Evolutionary conservation across 2,329 filamentous ascomycete genomes (phyloP).

Genomic region (Parascedosporium putredinis): DNA sequence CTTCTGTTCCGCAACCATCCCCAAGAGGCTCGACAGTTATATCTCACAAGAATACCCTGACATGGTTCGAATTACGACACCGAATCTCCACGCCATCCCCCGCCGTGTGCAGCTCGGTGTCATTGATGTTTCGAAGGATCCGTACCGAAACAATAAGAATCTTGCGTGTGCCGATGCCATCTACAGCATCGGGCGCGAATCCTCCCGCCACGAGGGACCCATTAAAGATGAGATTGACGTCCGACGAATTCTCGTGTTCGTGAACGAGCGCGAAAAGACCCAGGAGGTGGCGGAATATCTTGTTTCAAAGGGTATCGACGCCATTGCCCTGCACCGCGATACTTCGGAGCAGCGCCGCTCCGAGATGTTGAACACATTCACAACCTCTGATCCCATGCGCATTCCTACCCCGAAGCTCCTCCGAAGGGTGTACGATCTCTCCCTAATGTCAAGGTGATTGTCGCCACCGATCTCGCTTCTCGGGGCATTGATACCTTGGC

Average conservation of each 20-base stretch:
- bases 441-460: slow-evolving; percentile 76
- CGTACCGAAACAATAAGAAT: slow-evolving; percentile 85
- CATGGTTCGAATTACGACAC: slow-evolving; percentile 79
- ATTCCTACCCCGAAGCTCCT: slow-evolving; percentile 17
- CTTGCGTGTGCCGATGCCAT: slow-evolving; percentile 92
- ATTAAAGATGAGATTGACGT: slow-evolving; percentile 48
- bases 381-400: slow-evolving; percentile 32
- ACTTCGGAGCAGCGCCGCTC: slow-evolving; percentile 66
- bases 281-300: slow-evolving; percentile 73
- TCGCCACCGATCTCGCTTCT: slow-evolving; percentile 87
- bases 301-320: slow-evolving; percentile 75
- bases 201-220: slow-evolving; percentile 44
- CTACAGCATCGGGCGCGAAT: slow-evolving; percentile 81
- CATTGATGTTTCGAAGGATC: slow-evolving; percentile 83
- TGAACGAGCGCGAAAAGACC: slow-evolving; percentile 89
- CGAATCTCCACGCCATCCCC: slow-evolving; percentile 91
- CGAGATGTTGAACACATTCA: slow-evolving; percentile 70
- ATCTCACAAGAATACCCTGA: slow-evolving; percentile 74
- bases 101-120: slow-evolving; percentile 89
- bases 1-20: slow-evolving; percentile 93
- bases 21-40: slow-evolving; percentile 75
- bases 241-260: slow-evolving; percentile 87
- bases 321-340: slow-evolving; percentile 75
- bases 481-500: slow-evolving; percentile 89
- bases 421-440: slow-evolving; percentile 39